phyloP scores from a whole-genome alignment of 148 eudicot genomes.

The Pharnaceum exiguum region DNA sequence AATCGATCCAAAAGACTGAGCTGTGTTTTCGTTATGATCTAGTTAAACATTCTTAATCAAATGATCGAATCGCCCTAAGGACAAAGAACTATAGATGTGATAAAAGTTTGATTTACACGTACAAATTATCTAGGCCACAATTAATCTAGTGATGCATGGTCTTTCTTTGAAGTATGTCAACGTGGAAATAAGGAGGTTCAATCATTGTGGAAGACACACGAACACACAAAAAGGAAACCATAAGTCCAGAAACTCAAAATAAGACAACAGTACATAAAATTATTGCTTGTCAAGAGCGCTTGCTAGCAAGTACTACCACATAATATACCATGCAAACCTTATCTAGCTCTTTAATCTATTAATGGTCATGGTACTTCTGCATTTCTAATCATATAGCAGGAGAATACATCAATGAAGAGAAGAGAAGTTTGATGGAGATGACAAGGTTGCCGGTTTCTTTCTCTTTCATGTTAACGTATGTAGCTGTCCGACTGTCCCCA shows the following conservation, averaged over 20 bases:
- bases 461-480: too few species aligned
- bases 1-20: too few species aligned
- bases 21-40: too few species aligned
- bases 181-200: conserved; percentile 27
- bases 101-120: background rate
- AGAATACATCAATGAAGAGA: background rate
- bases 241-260: background rate
- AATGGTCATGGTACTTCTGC: conserved; percentile 19
- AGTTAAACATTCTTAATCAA: too few species aligned
- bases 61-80: too few species aligned
- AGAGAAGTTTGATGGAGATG: too few species aligned
- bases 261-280: conserved; percentile 2
- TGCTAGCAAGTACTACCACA: conserved; percentile 8
- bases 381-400: conserved; percentile 10
- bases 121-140: conserved; percentile 17
- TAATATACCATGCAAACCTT: conserved; percentile 23
- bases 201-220: conserved; percentile 27
- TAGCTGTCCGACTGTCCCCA: too few species aligned
- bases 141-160: conserved; percentile 16
- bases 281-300: conserved; percentile 5
- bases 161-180: conserved; percentile 10
- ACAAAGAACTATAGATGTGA: background rate
- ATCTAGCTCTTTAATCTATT: conserved; percentile 18
- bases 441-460: too few species aligned
- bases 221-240: conserved; percentile 16